phyloP scores from a whole-genome alignment of 2,329 filamentous ascomycete genomes.

The Exophiala dermatitidis region DNA sequence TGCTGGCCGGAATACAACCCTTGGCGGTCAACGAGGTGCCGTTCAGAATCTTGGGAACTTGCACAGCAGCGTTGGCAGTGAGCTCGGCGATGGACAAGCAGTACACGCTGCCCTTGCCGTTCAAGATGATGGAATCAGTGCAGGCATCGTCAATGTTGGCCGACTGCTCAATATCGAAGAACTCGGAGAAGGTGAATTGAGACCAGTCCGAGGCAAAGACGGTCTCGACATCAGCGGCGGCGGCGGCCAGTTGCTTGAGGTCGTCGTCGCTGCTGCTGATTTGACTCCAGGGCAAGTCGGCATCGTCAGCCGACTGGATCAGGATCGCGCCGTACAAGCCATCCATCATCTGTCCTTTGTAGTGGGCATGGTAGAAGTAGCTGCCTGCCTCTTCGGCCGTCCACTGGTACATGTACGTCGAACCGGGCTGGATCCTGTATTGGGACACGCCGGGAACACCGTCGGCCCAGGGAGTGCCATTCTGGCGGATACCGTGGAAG shows the following conservation, averaged over 20 bases:
- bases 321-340: slow-evolving; percentile 61
- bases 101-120: slow-evolving; percentile 52
- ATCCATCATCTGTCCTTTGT: slow-evolving; percentile 58
- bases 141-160: slow-evolving; percentile 43
- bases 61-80: slow-evolving; percentile 33
- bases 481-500: slow-evolving; percentile 72
- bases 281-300: slow-evolving; percentile 43
- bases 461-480: slow-evolving; percentile 68
- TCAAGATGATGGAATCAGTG: slow-evolving; percentile 55
- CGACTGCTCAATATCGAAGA: slow-evolving; percentile 30
- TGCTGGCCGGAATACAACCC: slow-evolving; percentile 33
- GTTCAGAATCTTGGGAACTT: slow-evolving; percentile 28
- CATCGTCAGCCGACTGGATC: slow-evolving; percentile 39
- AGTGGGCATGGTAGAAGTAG: slow-evolving; percentile 64
- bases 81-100: slow-evolving; percentile 46
- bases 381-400: slow-evolving; percentile 46
- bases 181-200: slow-evolving; percentile 46
- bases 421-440: slow-evolving; percentile 57
- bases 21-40: slow-evolving; percentile 28
- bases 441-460: slow-evolving; percentile 62
- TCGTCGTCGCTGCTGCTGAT: slow-evolving; percentile 39
- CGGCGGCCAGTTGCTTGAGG: slow-evolving; percentile 39
- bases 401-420: slow-evolving; percentile 55
- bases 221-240: slow-evolving; percentile 43
- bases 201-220: slow-evolving; percentile 53